Evolutionary conservation across 108 stramenopile genomes (phyloP), one percentile per base, ranked within the genome.

Genomic region (Skeletonema costatum): DNA sequence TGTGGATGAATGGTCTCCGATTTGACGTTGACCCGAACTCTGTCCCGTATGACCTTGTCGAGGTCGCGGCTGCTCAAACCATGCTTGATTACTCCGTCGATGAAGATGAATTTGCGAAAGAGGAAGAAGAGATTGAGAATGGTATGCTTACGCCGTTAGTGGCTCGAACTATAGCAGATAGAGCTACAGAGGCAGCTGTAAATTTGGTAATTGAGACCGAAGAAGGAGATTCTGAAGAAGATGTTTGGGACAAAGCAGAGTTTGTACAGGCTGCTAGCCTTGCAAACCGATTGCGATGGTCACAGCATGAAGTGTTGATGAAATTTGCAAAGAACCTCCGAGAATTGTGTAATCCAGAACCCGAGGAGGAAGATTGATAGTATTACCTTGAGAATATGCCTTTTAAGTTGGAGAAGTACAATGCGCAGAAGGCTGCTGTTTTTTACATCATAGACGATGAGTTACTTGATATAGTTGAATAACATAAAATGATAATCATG

Each of bases 31-130:
- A 84, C 16, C 75, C 87, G 2, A 61, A 78, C 14, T 66, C 80
- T 30, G 72, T 92, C 8, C 91, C 91, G 5, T 73, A 71, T 59
- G 91, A 89, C 32, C 74, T 92, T 65, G 87, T 87, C 29, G 83
- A 81, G 64, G 78, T 78, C 19, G 87, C 81, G 41, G 68, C 71
- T 32, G 69, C 53, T 29, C 62, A 75, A 39, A 42, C 83, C 8
- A 61, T 78, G 60, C 61, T 77, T 35, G 87, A 73, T 17, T 63
- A 30, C 39, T 33, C 59, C 17, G 38, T 42, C 9, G 14, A 10
- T 60, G 36, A 66, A 17, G 71, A 65, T 0, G 72, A 73, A 13
- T 13, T 41, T 13, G 50, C 33, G 12, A 42, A 74, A n/a, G 74
- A 75, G 50, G 66, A 61, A 12, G 60, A 71, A 21, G 71, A 60